These are phyloP conservation scores for Tricholoma furcatifolium DNA, from an alignment of 768 basidiomycete species.

Conservation along the genomic window DNA sequence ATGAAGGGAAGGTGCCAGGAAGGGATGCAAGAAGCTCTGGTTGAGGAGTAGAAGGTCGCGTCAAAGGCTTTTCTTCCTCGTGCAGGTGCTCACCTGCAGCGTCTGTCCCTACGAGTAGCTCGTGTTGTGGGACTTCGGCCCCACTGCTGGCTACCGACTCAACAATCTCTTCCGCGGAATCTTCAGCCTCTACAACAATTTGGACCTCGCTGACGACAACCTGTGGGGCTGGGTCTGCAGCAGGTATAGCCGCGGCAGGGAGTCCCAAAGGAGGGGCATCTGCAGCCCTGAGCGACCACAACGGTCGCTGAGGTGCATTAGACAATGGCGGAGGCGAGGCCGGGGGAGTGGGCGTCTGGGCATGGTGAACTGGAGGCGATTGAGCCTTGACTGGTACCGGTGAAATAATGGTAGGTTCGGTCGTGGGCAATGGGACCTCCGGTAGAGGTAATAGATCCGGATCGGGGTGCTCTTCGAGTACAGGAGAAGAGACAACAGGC, in stretches of 20 bases:
- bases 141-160: no score
- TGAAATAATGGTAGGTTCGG: constrained; percentile 13
- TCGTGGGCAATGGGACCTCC: constrained; percentile 8
- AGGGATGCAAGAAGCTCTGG: constrained; percentile 7
- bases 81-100: no score
- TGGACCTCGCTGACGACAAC: no score
- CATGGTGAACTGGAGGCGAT: background rate
- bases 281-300: constrained; percentile 42
- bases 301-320: constrained; percentile 17
- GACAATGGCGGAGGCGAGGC: constrained; percentile 35
- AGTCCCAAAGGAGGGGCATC: constrained; percentile 42
- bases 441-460: constrained; percentile 44
- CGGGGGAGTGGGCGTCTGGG: constrained; percentile 44
- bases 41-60: background rate
- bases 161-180: no score
- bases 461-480: constrained; percentile 30
- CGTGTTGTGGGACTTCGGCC: no score
- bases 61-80: background rate
- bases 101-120: no score
- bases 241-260: constrained; percentile 5
- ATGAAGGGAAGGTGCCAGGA: constrained; percentile 19
- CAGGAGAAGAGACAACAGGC: background rate
- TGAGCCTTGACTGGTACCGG: constrained; percentile 11
- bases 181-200: no score
- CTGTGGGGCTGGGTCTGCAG: background rate